Base-by-base conservation (phyloP, 2,329 filamentous ascomycete species). In the Claviceps pusilla region DNA sequence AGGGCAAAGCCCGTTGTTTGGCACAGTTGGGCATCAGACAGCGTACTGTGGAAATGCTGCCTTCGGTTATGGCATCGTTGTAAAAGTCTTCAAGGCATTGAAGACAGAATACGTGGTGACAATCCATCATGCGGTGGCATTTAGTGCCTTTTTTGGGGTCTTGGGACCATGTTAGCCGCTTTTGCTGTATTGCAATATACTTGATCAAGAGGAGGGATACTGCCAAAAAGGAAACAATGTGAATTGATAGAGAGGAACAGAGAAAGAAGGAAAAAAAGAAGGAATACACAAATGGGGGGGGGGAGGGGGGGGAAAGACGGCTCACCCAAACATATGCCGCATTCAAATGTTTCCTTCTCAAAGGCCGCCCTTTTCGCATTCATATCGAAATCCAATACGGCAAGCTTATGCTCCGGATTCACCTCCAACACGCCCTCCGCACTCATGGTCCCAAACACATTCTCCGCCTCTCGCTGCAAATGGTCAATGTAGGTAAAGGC, bases 21-120 rank as follows among this genome's bases (percentile, higher is more conserved):
- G 86, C 85, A 63, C 93, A 98, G 55, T 80, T 79, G 0, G 89
- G 88, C 12, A 84, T 78, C 35, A 94, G 74, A 63, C 93, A 98
- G 58, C 84, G 84, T 35, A 98, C 84, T 7, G 80, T 79, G 50
- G 82, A 76, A 19, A 98, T 74, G 62, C 94, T 84, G 1, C 93
- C 93, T 64, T 94, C 87, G 0, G 75, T 81, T 62, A 98, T 96
- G 59, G 88, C 89, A 58, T 82, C 84, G 60, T 85, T 88, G 75
- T 95, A 97, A 61, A 91, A 96, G 61, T 91, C 88, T 58, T 87
- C 84, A 3, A 98, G 74, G 64, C 93, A 98, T n/a, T 80, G 69
- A 19, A 84, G 72, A 67, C 93, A 98, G 65, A 97, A 98, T 42
- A 97, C 89, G 65, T 98, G 91, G 0, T 81, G 82, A 67, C 93